These are phyloP conservation scores for Colletotrichum sp. DNA, from an alignment of 2,329 filamentous ascomycete genomes.

Conservation along the genomic window DNA sequence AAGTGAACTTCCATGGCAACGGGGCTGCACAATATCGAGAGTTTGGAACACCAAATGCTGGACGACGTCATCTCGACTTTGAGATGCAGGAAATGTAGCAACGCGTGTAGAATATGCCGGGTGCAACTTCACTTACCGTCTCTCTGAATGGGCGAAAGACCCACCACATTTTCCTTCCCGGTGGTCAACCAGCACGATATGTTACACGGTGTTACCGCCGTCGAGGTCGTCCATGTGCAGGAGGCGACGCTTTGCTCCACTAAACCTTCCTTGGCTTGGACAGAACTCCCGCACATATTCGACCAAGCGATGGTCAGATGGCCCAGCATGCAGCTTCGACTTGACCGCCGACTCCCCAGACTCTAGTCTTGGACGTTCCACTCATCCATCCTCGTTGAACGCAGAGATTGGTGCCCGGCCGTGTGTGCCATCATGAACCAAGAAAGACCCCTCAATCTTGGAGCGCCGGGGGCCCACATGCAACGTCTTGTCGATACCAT, in stretches of 20 bases:
- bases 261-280: background rate
- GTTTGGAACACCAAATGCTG: background rate
- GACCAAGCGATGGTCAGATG: background rate
- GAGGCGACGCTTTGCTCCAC: background rate
- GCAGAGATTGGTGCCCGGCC: background rate
- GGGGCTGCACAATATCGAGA: background rate
- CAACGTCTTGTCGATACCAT: background rate
- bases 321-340: background rate
- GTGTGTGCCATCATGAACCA: background rate
- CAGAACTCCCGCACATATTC: background rate
- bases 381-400: conserved; percentile 1
- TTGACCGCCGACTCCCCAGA: background rate
- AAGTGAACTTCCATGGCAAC: background rate
- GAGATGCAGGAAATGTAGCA: background rate
- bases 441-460: background rate
- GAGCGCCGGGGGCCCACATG: background rate
- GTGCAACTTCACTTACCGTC: background rate
- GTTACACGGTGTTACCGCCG: background rate
- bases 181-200: background rate
- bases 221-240: background rate
- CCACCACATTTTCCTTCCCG: background rate
- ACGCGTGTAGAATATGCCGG: background rate
- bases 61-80: background rate
- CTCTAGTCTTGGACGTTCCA: conserved; percentile 9
- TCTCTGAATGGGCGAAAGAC: background rate